Conservation (phyloP, 768 basidiomycete species). For the Termitomyces bulborhizus region DNA sequence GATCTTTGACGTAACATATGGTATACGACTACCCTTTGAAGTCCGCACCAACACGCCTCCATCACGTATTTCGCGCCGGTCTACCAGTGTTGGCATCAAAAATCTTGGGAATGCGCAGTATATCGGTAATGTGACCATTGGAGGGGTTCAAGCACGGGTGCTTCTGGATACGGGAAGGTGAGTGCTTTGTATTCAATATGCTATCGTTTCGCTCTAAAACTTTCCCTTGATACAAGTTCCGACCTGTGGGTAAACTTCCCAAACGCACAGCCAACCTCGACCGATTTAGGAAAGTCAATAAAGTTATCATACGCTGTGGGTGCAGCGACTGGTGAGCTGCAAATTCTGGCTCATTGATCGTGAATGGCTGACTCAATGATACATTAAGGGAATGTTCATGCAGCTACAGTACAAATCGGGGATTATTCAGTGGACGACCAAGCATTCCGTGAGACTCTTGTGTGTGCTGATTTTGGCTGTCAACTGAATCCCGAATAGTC, state of each 20-base stretch:
- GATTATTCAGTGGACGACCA: conserved; percentile 54
- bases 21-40: conserved; percentile 32
- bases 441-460: conserved; percentile 51
- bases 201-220: background rate
- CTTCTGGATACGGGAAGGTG: conserved; percentile 78
- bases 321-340: conserved; percentile 43
- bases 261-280: conserved; percentile 38
- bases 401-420: conserved; percentile 48
- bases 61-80: conserved; percentile 23
- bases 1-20: conserved; percentile 32
- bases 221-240: conserved; percentile 37
- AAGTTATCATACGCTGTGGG: conserved; percentile 68
- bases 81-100: conserved; percentile 36
- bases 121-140: conserved; percentile 64
- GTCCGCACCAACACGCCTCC: conserved; percentile 23
- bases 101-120: conserved; percentile 74
- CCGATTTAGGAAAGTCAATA: conserved; percentile 49
- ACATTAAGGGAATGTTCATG: conserved; percentile 46
- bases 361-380: background rate
- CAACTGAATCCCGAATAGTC: conserved; percentile 31
- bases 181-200: conserved; percentile 1
- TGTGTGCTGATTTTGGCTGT: conserved; percentile 1
- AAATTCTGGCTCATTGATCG: no score
- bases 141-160: conserved; percentile 49
- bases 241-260: conserved; percentile 68